Percentiles rank a stretch among this genome's conserved stretches.
These are phyloP conservation scores for Styphnolobium japonicum DNA, from an alignment of 306 rosid genomes.

Conservation along the genomic window DNA sequence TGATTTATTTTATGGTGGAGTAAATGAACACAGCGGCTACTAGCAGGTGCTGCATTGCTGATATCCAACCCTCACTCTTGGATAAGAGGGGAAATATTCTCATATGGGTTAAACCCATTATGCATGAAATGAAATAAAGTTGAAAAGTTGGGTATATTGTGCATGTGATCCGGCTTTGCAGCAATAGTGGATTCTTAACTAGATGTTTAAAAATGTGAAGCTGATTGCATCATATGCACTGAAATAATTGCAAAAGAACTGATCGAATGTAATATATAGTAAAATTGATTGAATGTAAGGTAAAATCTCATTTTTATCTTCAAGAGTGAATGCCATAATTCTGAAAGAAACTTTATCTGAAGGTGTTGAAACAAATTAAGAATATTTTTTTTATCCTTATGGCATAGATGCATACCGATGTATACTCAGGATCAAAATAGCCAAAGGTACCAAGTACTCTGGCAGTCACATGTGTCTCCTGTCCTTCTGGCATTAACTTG, in stretches of 20 bases:
- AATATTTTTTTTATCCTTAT: background rate
- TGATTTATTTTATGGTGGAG: slow-evolving; percentile 1
- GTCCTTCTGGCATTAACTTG: slow-evolving; percentile 94
- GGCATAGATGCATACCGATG: slow-evolving; percentile 60
- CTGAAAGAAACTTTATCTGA: background rate
- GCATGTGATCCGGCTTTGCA: slow-evolving; percentile 1
- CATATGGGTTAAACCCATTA: background rate
- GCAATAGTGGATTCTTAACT: background rate
- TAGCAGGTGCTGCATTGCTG: background rate
- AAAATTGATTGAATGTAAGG: background rate
- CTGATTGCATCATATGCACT: slow-evolving; percentile 14
- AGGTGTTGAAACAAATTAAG: background rate
- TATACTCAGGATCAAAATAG: slow-evolving; percentile 93
- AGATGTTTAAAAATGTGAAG: slow-evolving; percentile 15
- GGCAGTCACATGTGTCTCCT: slow-evolving; percentile 72
- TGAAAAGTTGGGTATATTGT: background rate
- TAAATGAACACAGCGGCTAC: background rate
- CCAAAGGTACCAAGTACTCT: slow-evolving; percentile 95
- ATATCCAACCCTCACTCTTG: background rate
- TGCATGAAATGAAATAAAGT: background rate
- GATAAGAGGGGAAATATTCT: background rate
- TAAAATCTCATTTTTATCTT: background rate
- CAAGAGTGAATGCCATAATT: slow-evolving; percentile 12
- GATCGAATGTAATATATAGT: background rate
- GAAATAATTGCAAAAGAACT: slow-evolving; percentile 2